These are phyloP conservation scores for Malassezia sp. DNA, from an alignment of 1,284 basidiomycete genomes.

Conservation along the genomic window DNA sequence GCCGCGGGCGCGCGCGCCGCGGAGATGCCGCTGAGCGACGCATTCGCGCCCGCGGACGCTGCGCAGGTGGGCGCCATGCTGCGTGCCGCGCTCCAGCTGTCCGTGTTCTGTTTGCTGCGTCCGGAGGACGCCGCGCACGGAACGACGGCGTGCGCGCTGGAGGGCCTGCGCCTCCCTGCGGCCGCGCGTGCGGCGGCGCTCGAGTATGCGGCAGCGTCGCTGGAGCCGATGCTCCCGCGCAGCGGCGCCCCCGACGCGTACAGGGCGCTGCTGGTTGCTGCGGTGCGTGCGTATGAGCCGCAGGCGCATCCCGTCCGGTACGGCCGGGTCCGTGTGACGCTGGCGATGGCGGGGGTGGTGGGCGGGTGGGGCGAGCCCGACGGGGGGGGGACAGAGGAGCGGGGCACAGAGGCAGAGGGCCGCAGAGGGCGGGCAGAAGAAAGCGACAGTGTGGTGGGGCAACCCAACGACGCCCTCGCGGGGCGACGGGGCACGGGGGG, in stretches of 20 bases:
- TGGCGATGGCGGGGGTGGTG: too few species aligned
- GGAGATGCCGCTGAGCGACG: background rate
- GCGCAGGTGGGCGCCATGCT: conserved; percentile 10
- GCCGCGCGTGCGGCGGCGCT: conserved; percentile 19
- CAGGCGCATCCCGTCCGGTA: conserved; percentile 20
- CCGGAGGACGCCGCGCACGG: conserved; percentile 13
- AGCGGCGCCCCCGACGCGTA: conserved; percentile 20
- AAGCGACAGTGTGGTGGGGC: too few species aligned
- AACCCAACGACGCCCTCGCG: too few species aligned
- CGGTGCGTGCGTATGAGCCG: conserved; percentile 15
- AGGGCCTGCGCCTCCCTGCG: background rate
- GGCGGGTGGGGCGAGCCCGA: too few species aligned
- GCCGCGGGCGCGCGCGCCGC: background rate
- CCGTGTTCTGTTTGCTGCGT: conserved; percentile 20
- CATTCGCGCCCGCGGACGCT: conserved; percentile 9
- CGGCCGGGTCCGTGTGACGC: conserved; percentile 19
- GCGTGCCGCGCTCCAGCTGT: conserved; percentile 19
- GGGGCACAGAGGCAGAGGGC: too few species aligned
- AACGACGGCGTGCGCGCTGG: conserved; percentile 16
- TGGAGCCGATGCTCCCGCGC: conserved; percentile 22
- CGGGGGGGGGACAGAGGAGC: too few species aligned
- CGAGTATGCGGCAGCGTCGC: conserved; percentile 17
- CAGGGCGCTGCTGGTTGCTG: conserved; percentile 9
- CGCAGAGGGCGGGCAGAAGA: too few species aligned
- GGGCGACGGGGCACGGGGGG: too few species aligned